A percentile compares a stretch with the other conserved stretches of the same genome.
Evolutionary conservation across 306 rosid genomes (phyloP).

Genomic region (Cucurbita maxima): DNA sequence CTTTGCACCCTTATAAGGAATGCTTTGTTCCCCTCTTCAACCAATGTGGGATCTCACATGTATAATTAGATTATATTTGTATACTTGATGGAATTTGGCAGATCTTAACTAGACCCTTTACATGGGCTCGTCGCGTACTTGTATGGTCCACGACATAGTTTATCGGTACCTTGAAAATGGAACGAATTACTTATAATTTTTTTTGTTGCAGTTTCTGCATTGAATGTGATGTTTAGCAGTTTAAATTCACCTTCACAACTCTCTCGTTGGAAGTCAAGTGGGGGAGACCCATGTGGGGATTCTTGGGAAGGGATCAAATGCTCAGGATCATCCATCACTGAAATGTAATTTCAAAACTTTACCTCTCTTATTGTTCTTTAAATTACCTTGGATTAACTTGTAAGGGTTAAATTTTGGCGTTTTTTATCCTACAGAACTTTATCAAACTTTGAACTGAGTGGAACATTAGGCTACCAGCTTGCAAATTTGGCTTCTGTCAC

Average conservation of each 20-base stretch:
- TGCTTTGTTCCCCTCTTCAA: too few relatives aligned
- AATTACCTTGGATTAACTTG: neutral
- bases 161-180: too few relatives aligned
- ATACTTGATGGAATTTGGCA: too few relatives aligned
- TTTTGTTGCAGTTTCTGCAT: slow-evolving; percentile 49
- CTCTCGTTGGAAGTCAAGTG: slow-evolving; percentile 51
- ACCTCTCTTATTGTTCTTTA: neutral
- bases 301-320: slow-evolving; percentile 75
- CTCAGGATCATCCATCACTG: slow-evolving; percentile 66
- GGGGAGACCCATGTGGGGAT: slow-evolving; percentile 89
- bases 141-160: too few relatives aligned
- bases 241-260: slow-evolving; percentile 51
- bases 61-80: too few relatives aligned
- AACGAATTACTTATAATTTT: too few relatives aligned
- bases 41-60: too few relatives aligned
- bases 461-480: slow-evolving; percentile 76
- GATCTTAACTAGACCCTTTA: too few relatives aligned
- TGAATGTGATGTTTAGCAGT: slow-evolving; percentile 61
- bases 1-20: too few relatives aligned
- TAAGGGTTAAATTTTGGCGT: neutral
- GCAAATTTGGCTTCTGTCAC: slow-evolving; percentile 61
- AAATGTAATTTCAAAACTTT: slow-evolving; percentile 33
- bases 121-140: too few relatives aligned
- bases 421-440: slow-evolving; percentile 34
- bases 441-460: slow-evolving; percentile 42